phyloP scores from a whole-genome alignment of 345 rosid genomes.

The Garcia nutans region DNA sequence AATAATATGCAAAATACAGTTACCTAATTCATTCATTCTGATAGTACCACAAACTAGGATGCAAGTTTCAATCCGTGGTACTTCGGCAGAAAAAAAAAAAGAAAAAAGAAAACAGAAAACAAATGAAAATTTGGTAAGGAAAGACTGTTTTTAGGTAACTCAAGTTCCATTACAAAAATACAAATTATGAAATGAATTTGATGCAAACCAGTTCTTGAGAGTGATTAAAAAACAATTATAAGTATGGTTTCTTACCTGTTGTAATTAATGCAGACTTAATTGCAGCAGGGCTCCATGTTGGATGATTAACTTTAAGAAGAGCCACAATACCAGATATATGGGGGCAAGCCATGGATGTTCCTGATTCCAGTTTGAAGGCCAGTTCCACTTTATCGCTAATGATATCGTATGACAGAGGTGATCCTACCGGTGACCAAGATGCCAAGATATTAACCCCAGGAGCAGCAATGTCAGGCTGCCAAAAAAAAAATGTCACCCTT shows the following conservation, averaged over 20 bases:
- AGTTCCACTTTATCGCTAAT: constrained; percentile 4
- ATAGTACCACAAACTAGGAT: too few species aligned
- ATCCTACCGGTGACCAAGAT: constrained; percentile 52
- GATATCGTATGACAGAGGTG: neutral
- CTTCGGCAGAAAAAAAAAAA: too few species aligned
- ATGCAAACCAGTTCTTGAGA: neutral
- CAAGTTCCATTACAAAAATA: too few species aligned
- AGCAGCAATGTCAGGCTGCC: constrained; percentile 63
- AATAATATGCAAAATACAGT: neutral
- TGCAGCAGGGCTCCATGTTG: constrained; percentile 57
- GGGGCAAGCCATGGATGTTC: constrained; percentile 67
- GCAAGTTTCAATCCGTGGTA: too few species aligned
- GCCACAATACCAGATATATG: constrained; percentile 54
- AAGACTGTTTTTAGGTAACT: too few species aligned
- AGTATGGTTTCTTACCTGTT: constrained; percentile 34
- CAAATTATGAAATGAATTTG: too few species aligned
- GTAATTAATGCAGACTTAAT: constrained; percentile 56
- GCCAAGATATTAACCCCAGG: constrained; percentile 63
- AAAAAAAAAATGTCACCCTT: neutral
- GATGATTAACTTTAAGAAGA: constrained; percentile 48
- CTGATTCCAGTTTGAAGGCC: constrained; percentile 46
- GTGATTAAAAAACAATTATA: neutral
- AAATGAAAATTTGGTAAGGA: too few species aligned
- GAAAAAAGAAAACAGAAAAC: too few species aligned
- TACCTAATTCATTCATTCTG: too few species aligned